These are phyloP conservation scores for Bipolaris gigantea DNA, from an alignment of 2,329 filamentous ascomycete genomes.

Conservation along the genomic window DNA sequence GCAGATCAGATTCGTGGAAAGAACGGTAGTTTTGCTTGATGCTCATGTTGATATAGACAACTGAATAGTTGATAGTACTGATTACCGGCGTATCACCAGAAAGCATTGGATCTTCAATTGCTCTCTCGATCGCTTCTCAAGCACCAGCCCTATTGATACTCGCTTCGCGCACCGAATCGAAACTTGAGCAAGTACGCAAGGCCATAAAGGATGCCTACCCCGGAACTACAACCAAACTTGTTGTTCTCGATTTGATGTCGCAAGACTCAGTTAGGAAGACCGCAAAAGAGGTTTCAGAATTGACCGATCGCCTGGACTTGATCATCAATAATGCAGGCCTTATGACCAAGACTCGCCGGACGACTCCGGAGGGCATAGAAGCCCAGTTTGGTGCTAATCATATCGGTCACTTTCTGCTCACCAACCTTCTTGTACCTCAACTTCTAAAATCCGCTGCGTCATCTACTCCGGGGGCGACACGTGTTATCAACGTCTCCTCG, in stretches of 20 bases:
- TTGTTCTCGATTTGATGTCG: slow-evolving; percentile 46
- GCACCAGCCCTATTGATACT: slow-evolving; percentile 33
- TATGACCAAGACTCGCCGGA: slow-evolving; percentile 31
- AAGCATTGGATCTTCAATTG: slow-evolving; percentile 36
- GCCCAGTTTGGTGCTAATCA: slow-evolving; percentile 54
- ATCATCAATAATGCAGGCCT: slow-evolving; percentile 53
- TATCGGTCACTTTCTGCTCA: slow-evolving; percentile 53
- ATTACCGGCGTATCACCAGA: slow-evolving; percentile 41
- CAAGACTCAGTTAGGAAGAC: slow-evolving; percentile 43
- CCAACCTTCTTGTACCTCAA: slow-evolving; percentile 47
- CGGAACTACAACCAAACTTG: slow-evolving; percentile 25
- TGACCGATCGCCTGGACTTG: slow-evolving; percentile 45
- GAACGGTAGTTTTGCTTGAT: slow-evolving; percentile 17
- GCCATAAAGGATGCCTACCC: slow-evolving; percentile 37
- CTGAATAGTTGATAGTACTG: slow-evolving; percentile 37
- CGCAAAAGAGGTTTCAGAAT: slow-evolving; percentile 32
- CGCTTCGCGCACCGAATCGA: slow-evolving; percentile 49
- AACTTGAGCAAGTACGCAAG: slow-evolving; percentile 46
- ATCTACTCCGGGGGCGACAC: slow-evolving; percentile 28
- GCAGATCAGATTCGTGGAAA: slow-evolving; percentile 31
- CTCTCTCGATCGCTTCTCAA: slow-evolving; percentile 34
- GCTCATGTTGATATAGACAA: fast-evolving
- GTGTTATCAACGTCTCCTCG: slow-evolving; percentile 38
- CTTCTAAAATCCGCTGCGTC: slow-evolving; percentile 41
- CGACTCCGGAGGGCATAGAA: slow-evolving; percentile 52